Evolutionary conservation across 1,284 basidiomycete genomes (phyloP).

Genomic region (Ceratobasidium sp.): DNA sequence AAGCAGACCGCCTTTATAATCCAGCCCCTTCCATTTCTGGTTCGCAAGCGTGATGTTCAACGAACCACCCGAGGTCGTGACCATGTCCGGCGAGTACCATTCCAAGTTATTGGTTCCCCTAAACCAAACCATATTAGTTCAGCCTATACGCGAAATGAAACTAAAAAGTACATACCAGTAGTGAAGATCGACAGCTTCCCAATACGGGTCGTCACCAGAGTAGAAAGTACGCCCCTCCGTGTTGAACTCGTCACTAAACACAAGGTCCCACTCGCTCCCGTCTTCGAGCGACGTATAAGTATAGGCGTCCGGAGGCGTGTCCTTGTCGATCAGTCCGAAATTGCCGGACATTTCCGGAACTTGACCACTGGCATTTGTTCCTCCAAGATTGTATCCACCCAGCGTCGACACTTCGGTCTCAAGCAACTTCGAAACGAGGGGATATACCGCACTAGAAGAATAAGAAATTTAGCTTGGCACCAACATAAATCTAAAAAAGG

Average conservation of each 20-base stretch:
- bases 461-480: background rate
- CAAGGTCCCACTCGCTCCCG: slow-evolving; percentile 55
- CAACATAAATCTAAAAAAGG: background rate
- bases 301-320: slow-evolving; percentile 66
- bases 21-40: slow-evolving; percentile 67
- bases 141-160: background rate
- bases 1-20: slow-evolving; percentile 74
- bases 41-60: slow-evolving; percentile 79
- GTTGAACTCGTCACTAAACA: slow-evolving; percentile 63
- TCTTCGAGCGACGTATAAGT: slow-evolving; percentile 54
- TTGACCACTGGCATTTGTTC: slow-evolving; percentile 59
- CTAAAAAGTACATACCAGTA: slow-evolving; percentile 55
- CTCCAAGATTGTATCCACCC: slow-evolving; percentile 59
- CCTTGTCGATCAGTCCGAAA: slow-evolving; percentile 77
- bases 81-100: slow-evolving; percentile 75
- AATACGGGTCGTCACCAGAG: slow-evolving; percentile 62
- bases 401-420: slow-evolving; percentile 40
- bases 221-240: slow-evolving; percentile 61
- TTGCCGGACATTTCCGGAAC: slow-evolving; percentile 70
- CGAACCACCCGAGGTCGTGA: slow-evolving; percentile 76
- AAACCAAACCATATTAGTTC: background rate
- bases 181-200: slow-evolving; percentile 59
- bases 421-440: slow-evolving; percentile 56
- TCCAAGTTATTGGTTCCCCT: slow-evolving; percentile 58
- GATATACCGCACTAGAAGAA: slow-evolving; percentile 55